Evolutionary conservation across 257 asterid genomes (phyloP), one percentile per base, ranked within the genome.

Genomic region (Przewalskia tangutica): DNA sequence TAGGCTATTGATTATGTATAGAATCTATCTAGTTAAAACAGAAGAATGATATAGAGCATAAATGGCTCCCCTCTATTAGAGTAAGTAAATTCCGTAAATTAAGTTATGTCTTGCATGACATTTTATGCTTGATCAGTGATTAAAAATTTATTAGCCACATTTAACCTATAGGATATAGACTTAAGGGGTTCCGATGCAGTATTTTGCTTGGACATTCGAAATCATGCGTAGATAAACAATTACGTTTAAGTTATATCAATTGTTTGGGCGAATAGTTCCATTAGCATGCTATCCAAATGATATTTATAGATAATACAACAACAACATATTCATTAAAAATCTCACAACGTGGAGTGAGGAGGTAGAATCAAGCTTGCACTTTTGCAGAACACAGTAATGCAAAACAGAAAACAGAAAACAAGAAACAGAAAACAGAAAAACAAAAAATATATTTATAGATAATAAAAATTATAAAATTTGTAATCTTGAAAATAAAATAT

Each of bases 21-120:
- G 17, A 16, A 42, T 9, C 5, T 46, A 40, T 71, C 91, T 78
- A 16, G 85, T 76, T 73, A 85, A 81, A 79, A 80, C 71, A 8
- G 90, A 86, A 20, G 76, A 79, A 13, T 40, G 81, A 12, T 86
- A 71, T 27, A 27, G 32, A 27, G 32, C 32, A 71, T 71, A 71
- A 71, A 6, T 71, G 58, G 79, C 79, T 71, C 79, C 79, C 79
- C 79, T 44, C 78, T 46, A 71, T 71, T 6, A 38, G 53, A 38
- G 77, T 53, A 67, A 67, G 8, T 38, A 1, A 38, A 67, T 8
- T 67, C 76, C 76, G 51, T 8, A 67, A 16, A 34, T 63, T 63
- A 4, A 36, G 77, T 67, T 42, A 46, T 71, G 78, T 71, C 58
- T 71, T 46, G 78, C 59, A 46, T 46, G 78, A 20, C 18, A 71